Base-by-base conservation (phyloP, 2,329 filamentous ascomycete species). In the Colletotrichum paranaense region DNA sequence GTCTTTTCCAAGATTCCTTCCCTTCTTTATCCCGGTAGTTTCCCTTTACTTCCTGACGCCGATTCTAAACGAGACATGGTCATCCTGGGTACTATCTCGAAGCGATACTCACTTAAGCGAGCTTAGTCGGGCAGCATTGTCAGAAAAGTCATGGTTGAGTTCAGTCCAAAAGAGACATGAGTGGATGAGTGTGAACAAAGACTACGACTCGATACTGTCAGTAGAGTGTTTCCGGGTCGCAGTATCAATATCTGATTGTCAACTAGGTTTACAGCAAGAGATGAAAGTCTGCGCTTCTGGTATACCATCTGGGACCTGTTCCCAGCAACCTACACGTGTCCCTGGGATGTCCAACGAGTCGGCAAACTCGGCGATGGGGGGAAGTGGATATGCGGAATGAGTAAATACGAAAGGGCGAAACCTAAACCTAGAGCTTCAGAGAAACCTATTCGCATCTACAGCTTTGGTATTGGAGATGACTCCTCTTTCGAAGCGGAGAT, bases 311-410 rank as follows among this genome's bases (percentile, higher is more conserved):
- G 82, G 82, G 83, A 85, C 73, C 82, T 84, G 72, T 78, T 80
- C 24, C 81, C 81, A 2, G 78, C 83, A 1, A 78, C 81, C 1
- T 84, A 81, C 74, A 79, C 77, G 30, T 84, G 83, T 74, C 83
- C 83, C 1, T 79, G 82, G 68, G 82, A 84, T 38, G 78, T 84
- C 4, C 80, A 84, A 68, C 79, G 83, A 6, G 77, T 85, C 1
- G 83, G 83, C 1, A 75, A 78, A 4, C 73, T 82, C 2, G 83
- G 83, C 32, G 82, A 84, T 38, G 83, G 83, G 19, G 83, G 83
- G 8, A 85, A 85, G 72, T 83, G 82, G 80, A 79, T 84, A 7
- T 85, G 82, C 75, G 83, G 83, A 22, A 82, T 84, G 80, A 79
- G 78, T 4, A 74, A 77, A 19, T 82, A 81, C 73, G 80, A 81